These are phyloP conservation scores for Sporothrix brasiliensis DNA, from an alignment of 2,329 filamentous ascomycete species.

Conservation along the genomic window DNA sequence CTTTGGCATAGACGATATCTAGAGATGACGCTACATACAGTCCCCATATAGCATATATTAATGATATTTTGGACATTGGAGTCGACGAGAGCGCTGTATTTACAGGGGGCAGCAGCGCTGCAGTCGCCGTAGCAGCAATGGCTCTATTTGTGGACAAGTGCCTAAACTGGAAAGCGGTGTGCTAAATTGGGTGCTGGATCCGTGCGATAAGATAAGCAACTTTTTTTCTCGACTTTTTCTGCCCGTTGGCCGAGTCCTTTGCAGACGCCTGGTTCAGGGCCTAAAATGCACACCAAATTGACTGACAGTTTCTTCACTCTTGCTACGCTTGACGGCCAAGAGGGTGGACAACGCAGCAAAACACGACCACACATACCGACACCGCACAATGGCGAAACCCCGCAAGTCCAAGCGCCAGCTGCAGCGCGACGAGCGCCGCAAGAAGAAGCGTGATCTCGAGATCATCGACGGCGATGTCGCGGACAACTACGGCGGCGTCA, in stretches of 20 bases:
- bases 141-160: neutral
- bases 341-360: neutral
- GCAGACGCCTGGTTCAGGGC: neutral
- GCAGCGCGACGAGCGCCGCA: slow-evolving; percentile 45
- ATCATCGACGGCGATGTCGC: slow-evolving; percentile 38
- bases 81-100: neutral
- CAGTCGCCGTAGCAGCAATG: neutral
- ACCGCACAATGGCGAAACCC: slow-evolving; percentile 40
- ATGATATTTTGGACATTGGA: neutral
- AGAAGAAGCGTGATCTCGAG: slow-evolving; percentile 43
- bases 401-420: slow-evolving; percentile 46
- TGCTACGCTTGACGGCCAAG: neutral
- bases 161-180: slow-evolving; percentile 28
- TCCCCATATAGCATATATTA: slow-evolving; percentile 4
- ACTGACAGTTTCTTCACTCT: slow-evolving; percentile 7
- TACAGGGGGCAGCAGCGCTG: neutral
- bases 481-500: neutral
- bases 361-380: neutral
- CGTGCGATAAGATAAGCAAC: slow-evolving; percentile 31
- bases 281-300: neutral
- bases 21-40: slow-evolving; percentile 4
- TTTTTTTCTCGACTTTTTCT: slow-evolving; percentile 32
- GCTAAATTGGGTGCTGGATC: neutral
- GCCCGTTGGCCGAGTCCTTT: neutral
- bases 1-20: slow-evolving; percentile 1